Percentiles rank a stretch among this genome's conserved stretches.
Evolutionary conservation across 768 basidiomycete species (phyloP).

Genomic region (Cystobasidium onofrii): DNA sequence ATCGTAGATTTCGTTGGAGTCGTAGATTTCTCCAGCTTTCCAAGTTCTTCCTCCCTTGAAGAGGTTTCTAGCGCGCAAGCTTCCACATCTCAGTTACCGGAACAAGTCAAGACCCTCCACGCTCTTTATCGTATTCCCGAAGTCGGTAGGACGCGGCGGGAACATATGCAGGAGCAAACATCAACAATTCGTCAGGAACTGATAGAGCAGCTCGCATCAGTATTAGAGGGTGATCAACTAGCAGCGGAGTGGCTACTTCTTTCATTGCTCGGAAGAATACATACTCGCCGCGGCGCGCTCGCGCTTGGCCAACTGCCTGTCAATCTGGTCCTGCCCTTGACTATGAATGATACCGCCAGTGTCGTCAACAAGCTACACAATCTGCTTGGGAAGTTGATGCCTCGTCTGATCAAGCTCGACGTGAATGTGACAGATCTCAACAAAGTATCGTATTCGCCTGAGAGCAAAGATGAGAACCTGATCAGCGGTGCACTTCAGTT

Average conservation of each 20-base stretch:
- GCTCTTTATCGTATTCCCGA: slow-evolving; percentile 8
- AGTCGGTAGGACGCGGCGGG: not conserved
- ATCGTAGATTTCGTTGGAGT: slow-evolving; percentile 40
- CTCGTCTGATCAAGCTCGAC: slow-evolving; percentile 34
- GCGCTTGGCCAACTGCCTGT: slow-evolving; percentile 41
- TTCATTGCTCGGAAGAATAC: slow-evolving; percentile 38
- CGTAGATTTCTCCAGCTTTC: slow-evolving; percentile 25
- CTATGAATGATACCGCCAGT: not conserved
- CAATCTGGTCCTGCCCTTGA: slow-evolving; percentile 38
- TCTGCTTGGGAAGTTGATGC: slow-evolving; percentile 32
- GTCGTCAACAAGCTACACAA: slow-evolving; percentile 11
- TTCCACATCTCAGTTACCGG: not conserved
- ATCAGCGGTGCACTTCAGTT: slow-evolving; percentile 41
- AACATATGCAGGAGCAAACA: not conserved
- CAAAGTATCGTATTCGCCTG: slow-evolving; percentile 28
- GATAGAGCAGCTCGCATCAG: slow-evolving; percentile 34
- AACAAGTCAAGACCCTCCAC: slow-evolving; percentile 8
- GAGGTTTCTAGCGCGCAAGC: not conserved
- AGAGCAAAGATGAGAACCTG: slow-evolving; percentile 40
- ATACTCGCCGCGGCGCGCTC: slow-evolving; percentile 40
- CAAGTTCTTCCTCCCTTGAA: not conserved
- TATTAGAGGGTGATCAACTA: slow-evolving; percentile 39
- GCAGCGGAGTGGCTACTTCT: slow-evolving; percentile 43
- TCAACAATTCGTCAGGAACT: slow-evolving; percentile 1
- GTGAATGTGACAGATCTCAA: slow-evolving; percentile 41